Conservation (phyloP, 2,329 filamentous ascomycete genomes). For the Venturia pyrina region DNA sequence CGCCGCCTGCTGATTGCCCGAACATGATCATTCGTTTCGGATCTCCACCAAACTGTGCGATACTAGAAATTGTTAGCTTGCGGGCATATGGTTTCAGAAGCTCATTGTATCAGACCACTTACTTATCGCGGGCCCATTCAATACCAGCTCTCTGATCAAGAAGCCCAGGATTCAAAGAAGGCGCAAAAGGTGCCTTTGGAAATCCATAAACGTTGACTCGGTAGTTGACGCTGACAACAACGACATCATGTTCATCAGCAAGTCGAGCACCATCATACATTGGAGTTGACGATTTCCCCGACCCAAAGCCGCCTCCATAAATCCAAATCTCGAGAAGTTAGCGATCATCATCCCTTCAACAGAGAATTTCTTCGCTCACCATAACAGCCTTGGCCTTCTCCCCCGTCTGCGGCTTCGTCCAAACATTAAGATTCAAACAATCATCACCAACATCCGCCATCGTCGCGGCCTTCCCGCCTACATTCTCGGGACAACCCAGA, state of each 20-base stretch:
- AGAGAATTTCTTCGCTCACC: background rate
- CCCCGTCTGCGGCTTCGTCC: slow-evolving; percentile 13
- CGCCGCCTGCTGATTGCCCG: too few relatives aligned
- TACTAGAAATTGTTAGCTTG: too few relatives aligned
- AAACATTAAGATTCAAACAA: slow-evolving; percentile 14
- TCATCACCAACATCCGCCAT: slow-evolving; percentile 9
- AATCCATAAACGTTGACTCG: slow-evolving; percentile 7
- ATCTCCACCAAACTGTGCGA: too few relatives aligned
- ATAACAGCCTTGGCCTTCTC: slow-evolving; percentile 11
- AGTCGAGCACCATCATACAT: slow-evolving; percentile 11
- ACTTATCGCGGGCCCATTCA: too few relatives aligned
- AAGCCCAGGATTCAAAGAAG: too few relatives aligned
- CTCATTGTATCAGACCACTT: too few relatives aligned
- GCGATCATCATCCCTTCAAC: slow-evolving; percentile 19
- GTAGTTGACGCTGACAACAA: slow-evolving; percentile 13
- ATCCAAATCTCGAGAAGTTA: slow-evolving; percentile 23
- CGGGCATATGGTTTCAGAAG: too few relatives aligned
- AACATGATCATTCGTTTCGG: too few relatives aligned
- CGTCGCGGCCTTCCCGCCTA: background rate
- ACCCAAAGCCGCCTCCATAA: slow-evolving; percentile 11
- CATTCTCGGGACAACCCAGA: slow-evolving; percentile 6
- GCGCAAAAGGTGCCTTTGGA: too few relatives aligned
- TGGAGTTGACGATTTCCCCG: background rate
- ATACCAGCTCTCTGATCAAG: too few relatives aligned
- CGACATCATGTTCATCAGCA: slow-evolving; percentile 12